Base-by-base conservation (phyloP, 2,329 filamentous ascomycete genomes). In the Neonectria magnoliae region DNA sequence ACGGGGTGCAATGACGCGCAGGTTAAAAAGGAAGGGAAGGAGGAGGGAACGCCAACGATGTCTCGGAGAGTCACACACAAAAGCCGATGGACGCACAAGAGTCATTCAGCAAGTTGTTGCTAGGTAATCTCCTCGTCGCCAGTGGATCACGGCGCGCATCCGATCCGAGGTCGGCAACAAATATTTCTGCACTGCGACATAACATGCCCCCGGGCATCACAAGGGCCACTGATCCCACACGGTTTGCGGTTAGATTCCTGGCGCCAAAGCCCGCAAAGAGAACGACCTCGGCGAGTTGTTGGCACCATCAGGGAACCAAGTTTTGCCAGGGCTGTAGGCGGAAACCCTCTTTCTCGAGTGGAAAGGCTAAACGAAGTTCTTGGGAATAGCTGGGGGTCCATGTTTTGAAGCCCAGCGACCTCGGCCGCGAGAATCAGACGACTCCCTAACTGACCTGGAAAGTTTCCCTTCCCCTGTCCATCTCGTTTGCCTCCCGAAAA, bases 151-250 rank as follows among this genome's bases (percentile, higher is more conserved):
- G 31, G 53, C 20, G 36, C 57, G 25, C 51, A 62, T 59, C 62
- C 62, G 62, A 62, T 59, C 62, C 62, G 62, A 64, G 44, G 62
- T 64, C 62, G 62, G 62, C 52, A 57, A 27, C 14, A 20, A 20
- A 41, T 27, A 48, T 29, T 31, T 57, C 53, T 38, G 44, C 62
- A n/a, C 44, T 60, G 51, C 56, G 42, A 45, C 45, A 44, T 27
- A 16, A 25, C 25, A 25, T 25, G 25, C 25, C 25, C 5, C 11
- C 38, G 13, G 52, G 31, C 9, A 52, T 57, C 62, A 60, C 53
- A 57, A 64, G 56, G 48, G 41, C 62, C 57, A 25, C 47, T 11
- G 53, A 57, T 61, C 62, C 38, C 41, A 18, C n/a, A 55, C 62
- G 4, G n/a, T 54, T 61, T 54, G 31, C 47, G 53, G 20, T 54